Base-by-base conservation (phyloP, 169 alveolate genomes). In the Babesia sp. region DNA sequence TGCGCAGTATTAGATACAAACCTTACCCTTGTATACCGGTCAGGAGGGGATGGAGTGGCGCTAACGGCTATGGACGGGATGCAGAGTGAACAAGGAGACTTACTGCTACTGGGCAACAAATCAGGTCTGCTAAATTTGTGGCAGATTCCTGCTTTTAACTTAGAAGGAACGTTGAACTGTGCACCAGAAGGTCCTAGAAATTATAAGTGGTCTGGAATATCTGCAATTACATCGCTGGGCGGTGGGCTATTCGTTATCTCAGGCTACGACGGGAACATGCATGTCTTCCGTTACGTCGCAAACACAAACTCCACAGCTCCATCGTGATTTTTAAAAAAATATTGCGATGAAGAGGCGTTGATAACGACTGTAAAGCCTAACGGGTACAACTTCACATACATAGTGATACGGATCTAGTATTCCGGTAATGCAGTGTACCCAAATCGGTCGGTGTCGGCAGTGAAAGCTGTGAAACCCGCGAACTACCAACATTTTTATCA, bases 21-120 rank as follows among this genome's bases (percentile, higher is more conserved):
- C 39, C 85, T 64, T 0, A 80, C 71, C 22, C 71, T 48, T 41
- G 89, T 72, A 2, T 81, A 50, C 66, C 44, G 50, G 24, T 14
- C 72, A 22, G 60, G 39, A 18, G 60, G 60, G 3, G 66, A 81
- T 26, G 64, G 71, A 33, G 58, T 42, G 24, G 60, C 45, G 34
- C 41, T 81, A 6, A 71, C 85, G 14, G 70, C 89, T 22, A 63
- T 81, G 89, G 85, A 70, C 53, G 89, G 85, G 11, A 71, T 81
- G 82, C 76, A 81, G 57, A 60, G 72, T 44, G 55, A 72, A 20
- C 42, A 37, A 24, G 89, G 85, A 9, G 89, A 81, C 68, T 39
- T 73, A 12, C 74, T 81, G 39, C 60, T 81, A 7, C 41, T 81
- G 31, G 89, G 89, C 50, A 48, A 58, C 29, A 64, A 73, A 41